These are phyloP conservation scores for Alliaria petiolata DNA, from an alignment of 345 rosid genomes.

Conservation along the genomic window DNA sequence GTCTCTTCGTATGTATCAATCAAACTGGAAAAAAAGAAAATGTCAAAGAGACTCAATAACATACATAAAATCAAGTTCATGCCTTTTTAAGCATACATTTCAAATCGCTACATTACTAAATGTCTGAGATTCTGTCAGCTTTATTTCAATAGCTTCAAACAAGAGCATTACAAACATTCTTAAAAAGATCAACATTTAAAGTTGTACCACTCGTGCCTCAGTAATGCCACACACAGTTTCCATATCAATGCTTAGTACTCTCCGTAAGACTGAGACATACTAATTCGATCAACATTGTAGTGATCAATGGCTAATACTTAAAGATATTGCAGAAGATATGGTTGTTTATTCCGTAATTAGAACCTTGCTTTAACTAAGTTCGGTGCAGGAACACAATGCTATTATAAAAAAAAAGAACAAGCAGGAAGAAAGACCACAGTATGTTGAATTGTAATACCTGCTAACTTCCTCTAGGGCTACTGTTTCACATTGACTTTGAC, in stretches of 20 bases:
- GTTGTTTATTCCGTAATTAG: no score
- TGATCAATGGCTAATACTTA: background rate
- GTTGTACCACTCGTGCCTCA: background rate
- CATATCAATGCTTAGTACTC: no score
- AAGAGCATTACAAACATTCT: background rate
- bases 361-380: no score
- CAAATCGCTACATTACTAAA: background rate
- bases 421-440: background rate
- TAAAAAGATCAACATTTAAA: background rate
- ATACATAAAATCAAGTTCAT: background rate
- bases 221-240: background rate
- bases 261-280: background rate
- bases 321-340: background rate
- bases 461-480: slow-evolving; percentile 25
- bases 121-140: background rate
- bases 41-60: background rate
- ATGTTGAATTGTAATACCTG: slow-evolving; percentile 37
- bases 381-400: background rate
- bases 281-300: background rate
- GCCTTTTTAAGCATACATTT: background rate
- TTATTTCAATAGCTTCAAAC: background rate
- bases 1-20: slow-evolving; percentile 26
- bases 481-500: slow-evolving; percentile 24
- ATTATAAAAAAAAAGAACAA: background rate
- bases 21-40: slow-evolving; percentile 41